A percentile compares a stretch with the other conserved stretches of the same genome.
These are phyloP conservation scores for Albugo laibachii DNA, from an alignment of 352 stramenopile species.

Conservation along the genomic window DNA sequence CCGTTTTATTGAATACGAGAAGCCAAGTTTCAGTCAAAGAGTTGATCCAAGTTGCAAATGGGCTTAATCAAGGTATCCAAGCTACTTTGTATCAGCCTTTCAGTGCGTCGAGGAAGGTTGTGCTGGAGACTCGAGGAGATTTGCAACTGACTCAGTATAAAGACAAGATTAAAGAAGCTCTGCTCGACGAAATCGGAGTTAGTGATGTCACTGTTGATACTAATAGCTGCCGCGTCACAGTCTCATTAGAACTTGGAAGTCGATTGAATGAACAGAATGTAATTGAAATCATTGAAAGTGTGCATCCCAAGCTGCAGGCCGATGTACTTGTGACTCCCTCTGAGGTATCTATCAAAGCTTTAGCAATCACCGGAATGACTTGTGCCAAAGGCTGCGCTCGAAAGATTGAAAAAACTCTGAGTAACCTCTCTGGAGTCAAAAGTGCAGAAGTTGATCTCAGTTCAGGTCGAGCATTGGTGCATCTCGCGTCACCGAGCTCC, in stretches of 20 bases:
- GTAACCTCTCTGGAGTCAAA: constrained; percentile 30
- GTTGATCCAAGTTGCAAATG: constrained; percentile 34
- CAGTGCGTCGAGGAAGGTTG: constrained; percentile 40
- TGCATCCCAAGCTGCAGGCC: constrained; percentile 42
- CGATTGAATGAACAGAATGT: constrained; percentile 39
- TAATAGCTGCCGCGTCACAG: constrained; percentile 38
- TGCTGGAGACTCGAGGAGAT: constrained; percentile 5
- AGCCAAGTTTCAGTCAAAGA: constrained; percentile 41
- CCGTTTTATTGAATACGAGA: constrained; percentile 36
- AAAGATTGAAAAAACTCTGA: constrained; percentile 49
- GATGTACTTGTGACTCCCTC: neutral
- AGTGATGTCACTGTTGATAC: constrained; percentile 68
- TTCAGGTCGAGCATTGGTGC: constrained; percentile 29
- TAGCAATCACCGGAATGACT: constrained; percentile 47
- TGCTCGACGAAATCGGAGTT: constrained; percentile 39
- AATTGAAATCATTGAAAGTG: constrained; percentile 33
- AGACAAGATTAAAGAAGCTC: constrained; percentile 42
- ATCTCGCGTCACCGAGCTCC: constrained; percentile 31
- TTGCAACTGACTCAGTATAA: constrained; percentile 36
- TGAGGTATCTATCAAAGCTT: constrained; percentile 16
- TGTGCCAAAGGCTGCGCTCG: constrained; percentile 40
- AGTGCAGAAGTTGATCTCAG: constrained; percentile 50
- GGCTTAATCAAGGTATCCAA: constrained; percentile 23
- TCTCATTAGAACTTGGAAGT: constrained; percentile 54
- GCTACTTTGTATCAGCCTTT: constrained; percentile 50